Evolutionary conservation across 495 filamentous ascomycete species (phyloP).

Genomic region (Clohesyomyces aquaticus): DNA sequence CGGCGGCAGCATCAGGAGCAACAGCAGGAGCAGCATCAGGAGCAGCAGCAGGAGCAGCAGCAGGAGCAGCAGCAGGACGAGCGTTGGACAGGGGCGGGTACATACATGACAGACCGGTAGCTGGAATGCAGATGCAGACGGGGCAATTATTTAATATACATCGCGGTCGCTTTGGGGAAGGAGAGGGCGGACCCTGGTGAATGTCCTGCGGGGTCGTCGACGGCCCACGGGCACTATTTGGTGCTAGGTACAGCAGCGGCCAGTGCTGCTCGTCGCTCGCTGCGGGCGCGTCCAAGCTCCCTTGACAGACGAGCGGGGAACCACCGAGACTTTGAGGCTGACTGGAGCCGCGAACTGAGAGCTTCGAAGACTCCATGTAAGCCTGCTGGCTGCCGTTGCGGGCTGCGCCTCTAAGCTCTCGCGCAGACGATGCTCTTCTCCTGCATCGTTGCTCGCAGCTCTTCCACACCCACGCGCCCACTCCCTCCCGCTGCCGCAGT

Average conservation of each 20-base stretch:
- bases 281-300: background rate
- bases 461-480: background rate
- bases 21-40: too few species aligned
- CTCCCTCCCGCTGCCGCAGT: background rate
- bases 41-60: too few species aligned
- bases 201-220: background rate
- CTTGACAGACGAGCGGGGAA: background rate
- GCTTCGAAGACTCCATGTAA: background rate
- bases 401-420: slow-evolving; percentile 24
- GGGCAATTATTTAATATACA: slow-evolving; percentile 27
- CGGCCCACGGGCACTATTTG: background rate
- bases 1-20: too few species aligned
- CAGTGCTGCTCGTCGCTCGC: background rate
- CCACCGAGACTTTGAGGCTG: background rate
- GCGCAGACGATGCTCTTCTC: background rate
- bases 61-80: too few species aligned
- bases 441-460: too few species aligned
- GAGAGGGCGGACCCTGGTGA: slow-evolving; percentile 2
- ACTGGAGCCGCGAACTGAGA: slow-evolving; percentile 5
- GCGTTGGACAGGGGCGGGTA: too few species aligned
- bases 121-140: slow-evolving; percentile 23
- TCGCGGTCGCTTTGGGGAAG: slow-evolving; percentile 3
- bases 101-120: slow-evolving; percentile 24
- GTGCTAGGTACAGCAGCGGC: too few species aligned
- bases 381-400: slow-evolving; percentile 3